Evolutionary conservation across 306 rosid genomes (phyloP), one percentile per base, ranked within the genome.

Genomic region (Sphenostylis stenocarpa): DNA sequence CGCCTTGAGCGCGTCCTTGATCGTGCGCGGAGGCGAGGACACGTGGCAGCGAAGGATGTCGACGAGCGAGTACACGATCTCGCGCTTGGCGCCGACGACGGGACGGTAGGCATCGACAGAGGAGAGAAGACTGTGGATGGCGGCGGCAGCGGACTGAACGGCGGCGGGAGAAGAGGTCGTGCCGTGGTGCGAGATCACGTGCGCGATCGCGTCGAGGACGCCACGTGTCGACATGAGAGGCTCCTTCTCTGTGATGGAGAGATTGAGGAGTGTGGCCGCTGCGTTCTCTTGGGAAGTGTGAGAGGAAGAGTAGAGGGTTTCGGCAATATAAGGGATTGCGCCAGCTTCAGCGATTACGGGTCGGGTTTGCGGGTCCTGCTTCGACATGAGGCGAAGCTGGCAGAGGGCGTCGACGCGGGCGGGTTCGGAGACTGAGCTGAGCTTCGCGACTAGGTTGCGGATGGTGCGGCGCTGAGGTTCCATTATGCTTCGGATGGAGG

Each of bases 1-100:
- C 3, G 97, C 99, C 38, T 90, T 95, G 6, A 95, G 87, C 11
- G 99, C 81, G 79, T 95, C 98, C 82, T 90, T 95, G 23, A 92
- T 69, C 3, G 97, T 92, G 28, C 97, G 70, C 7, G 88, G 81
- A 0, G 93, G 88, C 0, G 75, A 77, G 0, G 97, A 95, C 1
- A 19, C 82, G 5, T 81, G 79, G 72, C 48, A 67, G 1, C 87
- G 91, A 51, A 92, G 51, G 20, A 95, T 87, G 47, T 95, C 97
- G 2, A 92, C 57, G 0, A 95, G 84, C 0, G 99, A 81, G 64
- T 90, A 89, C 3, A 90, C 86, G 49, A 95, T 92, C 77, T 95
- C 97, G 7, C 97, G 91, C 64, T 92, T 95, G 4, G 97, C 80
- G 2, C 99, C 99, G 1, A 95, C 78, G 16, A 91, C 80, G n/a